These are phyloP conservation scores for Lipomyces mesembrius DNA, from an alignment of 805 yeast species.

Conservation along the genomic window DNA sequence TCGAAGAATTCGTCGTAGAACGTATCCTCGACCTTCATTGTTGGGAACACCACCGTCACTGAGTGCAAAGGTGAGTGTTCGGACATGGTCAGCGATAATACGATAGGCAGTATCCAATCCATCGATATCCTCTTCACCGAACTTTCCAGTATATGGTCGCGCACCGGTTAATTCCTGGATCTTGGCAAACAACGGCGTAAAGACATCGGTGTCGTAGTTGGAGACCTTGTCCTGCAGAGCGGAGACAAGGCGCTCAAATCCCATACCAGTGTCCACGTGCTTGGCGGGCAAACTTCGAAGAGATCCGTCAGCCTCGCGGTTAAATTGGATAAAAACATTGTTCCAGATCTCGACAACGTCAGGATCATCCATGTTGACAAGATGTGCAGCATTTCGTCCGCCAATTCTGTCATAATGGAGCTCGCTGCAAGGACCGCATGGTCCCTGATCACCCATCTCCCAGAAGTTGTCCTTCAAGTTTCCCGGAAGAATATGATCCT, in stretches of 20 bases:
- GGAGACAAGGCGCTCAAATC: conserved; percentile 96
- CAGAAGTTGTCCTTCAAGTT: conserved; percentile 90
- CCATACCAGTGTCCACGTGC: conserved; percentile 98
- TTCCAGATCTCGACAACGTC: conserved; percentile 98
- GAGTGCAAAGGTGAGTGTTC: conserved; percentile 93
- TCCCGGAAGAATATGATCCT: conserved; percentile 93
- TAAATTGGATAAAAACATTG: conserved; percentile 93
- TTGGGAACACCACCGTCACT: conserved; percentile 99
- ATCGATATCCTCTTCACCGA: conserved; percentile 85
- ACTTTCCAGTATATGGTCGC: conserved; percentile 87
- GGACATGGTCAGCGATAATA: conserved; percentile 96
- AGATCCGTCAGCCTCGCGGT: conserved; percentile 86
- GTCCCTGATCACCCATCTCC: conserved; percentile 99
- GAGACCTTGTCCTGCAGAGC: conserved; percentile 88
- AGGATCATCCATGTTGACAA: conserved; percentile 97
- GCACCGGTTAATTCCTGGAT: conserved; percentile 94
- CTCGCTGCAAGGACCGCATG: conserved; percentile 99
- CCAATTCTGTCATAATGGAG: conserved; percentile 98
- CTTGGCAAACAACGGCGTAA: conserved; percentile 80
- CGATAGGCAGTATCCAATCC: conserved; percentile 98
- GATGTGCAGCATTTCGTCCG: conserved; percentile 88
- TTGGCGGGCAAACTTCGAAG: conserved; percentile 86
- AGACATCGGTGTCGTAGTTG: conserved; percentile 97
- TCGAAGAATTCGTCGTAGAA: conserved; percentile 92
- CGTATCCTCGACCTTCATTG: conserved; percentile 99